A percentile compares a stretch with the other conserved stretches of the same genome.
Conservation (phyloP, 2,329 filamentous ascomycete species). For the Trichophyton rubrum region DNA sequence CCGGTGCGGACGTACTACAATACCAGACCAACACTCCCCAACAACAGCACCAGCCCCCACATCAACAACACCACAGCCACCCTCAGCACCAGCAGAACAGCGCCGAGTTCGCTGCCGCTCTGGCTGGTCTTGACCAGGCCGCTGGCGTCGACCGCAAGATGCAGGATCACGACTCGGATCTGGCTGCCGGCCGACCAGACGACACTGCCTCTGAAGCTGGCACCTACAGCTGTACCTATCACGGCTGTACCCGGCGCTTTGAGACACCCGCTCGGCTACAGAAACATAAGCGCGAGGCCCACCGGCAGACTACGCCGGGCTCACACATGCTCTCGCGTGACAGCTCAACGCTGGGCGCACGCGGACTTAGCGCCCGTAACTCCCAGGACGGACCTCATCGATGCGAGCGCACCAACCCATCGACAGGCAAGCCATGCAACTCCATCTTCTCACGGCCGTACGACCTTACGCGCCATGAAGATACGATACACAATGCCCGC, state of each 20-base stretch:
- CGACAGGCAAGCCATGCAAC: conserved; percentile 87
- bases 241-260: conserved; percentile 78
- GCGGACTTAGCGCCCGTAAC: conserved; percentile 45
- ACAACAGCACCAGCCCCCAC: conserved; percentile 11
- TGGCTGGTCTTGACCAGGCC: conserved; percentile 19
- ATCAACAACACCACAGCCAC: conserved; percentile 9
- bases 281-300: conserved; percentile 89
- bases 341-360: conserved; percentile 31
- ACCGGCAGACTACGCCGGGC: conserved; percentile 57
- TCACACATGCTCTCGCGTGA: conserved; percentile 31
- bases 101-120: conserved; percentile 12
- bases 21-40: conserved; percentile 19
- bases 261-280: conserved; percentile 76
- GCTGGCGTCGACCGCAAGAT: conserved; percentile 35
- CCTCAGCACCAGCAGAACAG: conserved; percentile 13
- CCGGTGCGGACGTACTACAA: background rate
- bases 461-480: conserved; percentile 90
- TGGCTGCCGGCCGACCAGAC: conserved; percentile 39
- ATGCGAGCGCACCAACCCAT: conserved; percentile 86
- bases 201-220: conserved; percentile 63
- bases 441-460: conserved; percentile 92
- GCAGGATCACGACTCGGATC: conserved; percentile 26
- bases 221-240: conserved; percentile 93
- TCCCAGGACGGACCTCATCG: conserved; percentile 87
- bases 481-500: conserved; percentile 88